These are phyloP conservation scores for Quercus glauca DNA, from an alignment of 306 rosid species.

Conservation along the genomic window DNA sequence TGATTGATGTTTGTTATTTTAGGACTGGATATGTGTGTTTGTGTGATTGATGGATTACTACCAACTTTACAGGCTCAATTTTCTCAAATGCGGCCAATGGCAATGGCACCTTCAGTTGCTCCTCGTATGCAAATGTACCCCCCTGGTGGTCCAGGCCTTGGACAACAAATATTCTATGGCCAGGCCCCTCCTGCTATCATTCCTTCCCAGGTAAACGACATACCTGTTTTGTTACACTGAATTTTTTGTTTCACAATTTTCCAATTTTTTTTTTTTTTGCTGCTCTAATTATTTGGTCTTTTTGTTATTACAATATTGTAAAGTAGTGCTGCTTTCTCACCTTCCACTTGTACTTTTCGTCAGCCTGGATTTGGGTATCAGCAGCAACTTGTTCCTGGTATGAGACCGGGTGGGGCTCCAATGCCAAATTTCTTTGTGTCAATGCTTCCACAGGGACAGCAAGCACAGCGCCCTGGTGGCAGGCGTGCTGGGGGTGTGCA, in stretches of 20 bases:
- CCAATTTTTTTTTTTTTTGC: background rate
- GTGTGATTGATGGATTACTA: constrained; percentile 6
- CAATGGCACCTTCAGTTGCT: constrained; percentile 84
- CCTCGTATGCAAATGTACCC: constrained; percentile 98
- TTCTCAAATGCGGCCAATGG: constrained; percentile 89
- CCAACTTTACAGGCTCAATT: constrained; percentile 73
- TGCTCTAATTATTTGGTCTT: background rate
- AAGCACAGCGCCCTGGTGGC: constrained; percentile 95
- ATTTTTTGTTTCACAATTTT: background rate
- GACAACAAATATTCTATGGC: constrained; percentile 94
- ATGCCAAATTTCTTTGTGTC: constrained; percentile 94
- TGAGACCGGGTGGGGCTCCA: constrained; percentile 98
- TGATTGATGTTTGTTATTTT: background rate
- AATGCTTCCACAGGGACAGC: constrained; percentile 98
- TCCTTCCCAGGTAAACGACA: constrained; percentile 84
- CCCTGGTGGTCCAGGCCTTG: constrained; percentile 94
- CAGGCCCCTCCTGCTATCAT: constrained; percentile 97
- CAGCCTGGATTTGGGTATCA: constrained; percentile 99
- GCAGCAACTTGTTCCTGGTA: constrained; percentile 96
- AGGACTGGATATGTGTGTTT: background rate
- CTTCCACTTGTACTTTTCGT: constrained; percentile 11
- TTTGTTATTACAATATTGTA: background rate
- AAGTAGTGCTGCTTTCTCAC: background rate
- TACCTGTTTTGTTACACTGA: background rate
- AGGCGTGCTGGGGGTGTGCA: constrained; percentile 80